These are phyloP conservation scores for Penicillium brasilianum DNA, from an alignment of 2,329 filamentous ascomycete species.

Conservation along the genomic window DNA sequence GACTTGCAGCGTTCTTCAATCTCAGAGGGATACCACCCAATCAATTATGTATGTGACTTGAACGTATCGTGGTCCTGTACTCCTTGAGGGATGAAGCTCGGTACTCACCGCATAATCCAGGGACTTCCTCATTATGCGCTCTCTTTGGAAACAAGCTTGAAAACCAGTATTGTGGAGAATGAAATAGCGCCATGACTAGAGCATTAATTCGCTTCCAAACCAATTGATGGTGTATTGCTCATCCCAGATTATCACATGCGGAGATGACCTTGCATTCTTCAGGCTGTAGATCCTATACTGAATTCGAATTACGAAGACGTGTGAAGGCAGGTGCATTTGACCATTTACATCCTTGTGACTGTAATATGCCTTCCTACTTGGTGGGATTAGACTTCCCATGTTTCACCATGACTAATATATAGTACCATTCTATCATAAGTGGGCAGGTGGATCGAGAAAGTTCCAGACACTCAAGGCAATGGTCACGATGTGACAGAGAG, in stretches of 20 bases:
- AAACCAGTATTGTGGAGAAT: not conserved
- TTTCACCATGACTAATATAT: not conserved
- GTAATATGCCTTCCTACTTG: not conserved
- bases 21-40: not conserved
- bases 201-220: not conserved
- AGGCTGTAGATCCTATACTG: not conserved
- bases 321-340: not conserved
- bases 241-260: not conserved
- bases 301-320: not conserved
- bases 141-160: not conserved
- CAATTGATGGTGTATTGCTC: not conserved
- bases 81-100: not conserved
- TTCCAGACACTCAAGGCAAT: not conserved
- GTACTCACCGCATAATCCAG: not conserved
- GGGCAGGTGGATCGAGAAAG: not conserved
- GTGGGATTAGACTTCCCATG: not conserved
- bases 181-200: not conserved
- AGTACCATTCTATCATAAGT: not conserved
- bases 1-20: not conserved
- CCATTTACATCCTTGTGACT: not conserved
- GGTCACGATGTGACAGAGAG: not conserved
- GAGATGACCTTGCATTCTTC: not conserved
- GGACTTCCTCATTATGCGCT: not conserved
- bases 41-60: not conserved
- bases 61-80: not conserved